Conservation (phyloP, 768 basidiomycete genomes). For the Leucosporidium yakuticum region DNA sequence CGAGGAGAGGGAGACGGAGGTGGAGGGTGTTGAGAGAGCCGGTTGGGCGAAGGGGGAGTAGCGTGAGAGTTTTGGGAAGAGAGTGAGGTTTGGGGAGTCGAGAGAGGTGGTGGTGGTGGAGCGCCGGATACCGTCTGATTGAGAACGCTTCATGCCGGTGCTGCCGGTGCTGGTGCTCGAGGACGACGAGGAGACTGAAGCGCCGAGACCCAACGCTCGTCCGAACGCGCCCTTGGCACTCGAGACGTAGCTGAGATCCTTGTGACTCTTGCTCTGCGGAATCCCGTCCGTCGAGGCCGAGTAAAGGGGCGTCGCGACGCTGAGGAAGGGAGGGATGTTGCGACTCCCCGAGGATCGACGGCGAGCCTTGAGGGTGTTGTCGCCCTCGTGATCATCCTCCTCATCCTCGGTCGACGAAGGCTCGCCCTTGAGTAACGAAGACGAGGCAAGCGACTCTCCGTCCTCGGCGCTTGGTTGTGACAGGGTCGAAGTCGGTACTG, state of each 20-base stretch:
- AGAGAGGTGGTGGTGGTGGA: not conserved
- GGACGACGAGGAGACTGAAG: not conserved
- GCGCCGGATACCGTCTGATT: slow-evolving; percentile 10
- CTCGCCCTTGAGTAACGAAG: not conserved
- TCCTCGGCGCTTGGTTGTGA: too few species aligned
- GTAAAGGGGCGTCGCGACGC: slow-evolving; percentile 13
- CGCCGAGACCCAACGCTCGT: slow-evolving; percentile 30
- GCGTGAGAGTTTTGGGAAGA: slow-evolving; percentile 12
- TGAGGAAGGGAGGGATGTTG: not conserved
- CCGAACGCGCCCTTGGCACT: slow-evolving; percentile 26
- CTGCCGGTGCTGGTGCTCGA: not conserved
- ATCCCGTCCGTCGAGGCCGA: not conserved
- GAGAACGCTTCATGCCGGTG: slow-evolving; percentile 9
- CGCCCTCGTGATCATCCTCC: not conserved
- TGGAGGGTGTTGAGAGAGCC: slow-evolving; percentile 1
- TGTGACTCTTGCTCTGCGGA: not conserved
- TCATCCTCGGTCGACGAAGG: not conserved
- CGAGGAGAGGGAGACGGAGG: slow-evolving; percentile 21
- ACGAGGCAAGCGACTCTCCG: not conserved
- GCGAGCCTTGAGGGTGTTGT: not conserved
- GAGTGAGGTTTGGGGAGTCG: not conserved
- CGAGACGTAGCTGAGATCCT: slow-evolving; percentile 12
- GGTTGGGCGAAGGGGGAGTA: slow-evolving; percentile 28
- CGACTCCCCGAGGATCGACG: not conserved
- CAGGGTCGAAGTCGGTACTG: too few species aligned